These are phyloP conservation scores for Boletus eberwhitei DNA, from an alignment of 768 basidiomycete species.

Conservation along the genomic window DNA sequence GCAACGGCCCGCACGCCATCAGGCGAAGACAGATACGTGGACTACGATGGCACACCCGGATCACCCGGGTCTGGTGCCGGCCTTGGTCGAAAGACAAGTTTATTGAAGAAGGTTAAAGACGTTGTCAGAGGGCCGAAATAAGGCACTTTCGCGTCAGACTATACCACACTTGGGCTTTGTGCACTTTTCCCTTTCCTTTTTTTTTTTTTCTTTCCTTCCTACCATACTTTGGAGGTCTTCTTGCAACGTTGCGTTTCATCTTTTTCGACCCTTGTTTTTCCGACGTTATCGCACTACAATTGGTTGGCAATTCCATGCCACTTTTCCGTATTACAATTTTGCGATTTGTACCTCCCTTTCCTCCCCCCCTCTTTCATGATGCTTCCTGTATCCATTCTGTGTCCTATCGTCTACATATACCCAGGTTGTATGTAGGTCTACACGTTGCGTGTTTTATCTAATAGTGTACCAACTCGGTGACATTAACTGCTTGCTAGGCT, in stretches of 20 bases:
- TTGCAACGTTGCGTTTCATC: slow-evolving; percentile 3
- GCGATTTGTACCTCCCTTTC: slow-evolving; percentile 6
- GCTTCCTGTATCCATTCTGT: slow-evolving; percentile 33
- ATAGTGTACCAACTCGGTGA: slow-evolving; percentile 29
- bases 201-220: slow-evolving; percentile 3
- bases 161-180: slow-evolving; percentile 7
- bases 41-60: slow-evolving; percentile 45
- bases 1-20: slow-evolving; percentile 23
- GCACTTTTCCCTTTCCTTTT: not conserved
- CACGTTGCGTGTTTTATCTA: slow-evolving; percentile 25
- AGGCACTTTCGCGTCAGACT: slow-evolving; percentile 7
- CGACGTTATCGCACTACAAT: not conserved
- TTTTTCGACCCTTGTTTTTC: not conserved
- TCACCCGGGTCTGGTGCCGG: slow-evolving; percentile 39
- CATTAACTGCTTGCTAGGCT: slow-evolving; percentile 9
- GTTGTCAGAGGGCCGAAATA: slow-evolving; percentile 60
- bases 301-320: slow-evolving; percentile 4
- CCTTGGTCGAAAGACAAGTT: slow-evolving; percentile 70
- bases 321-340: slow-evolving; percentile 3
- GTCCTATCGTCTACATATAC: slow-evolving; percentile 34
- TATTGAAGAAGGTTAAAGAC: slow-evolving; percentile 76
- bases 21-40: slow-evolving; percentile 36
- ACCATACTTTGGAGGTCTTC: slow-evolving; percentile 3
- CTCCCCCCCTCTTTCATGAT: slow-evolving; percentile 8
- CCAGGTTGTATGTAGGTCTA: slow-evolving; percentile 36